A percentile compares a stretch with the other conserved stretches of the same genome.
phyloP scores from a whole-genome alignment of 2,329 filamentous ascomycete genomes.

The Fusarium fujikuroi region DNA sequence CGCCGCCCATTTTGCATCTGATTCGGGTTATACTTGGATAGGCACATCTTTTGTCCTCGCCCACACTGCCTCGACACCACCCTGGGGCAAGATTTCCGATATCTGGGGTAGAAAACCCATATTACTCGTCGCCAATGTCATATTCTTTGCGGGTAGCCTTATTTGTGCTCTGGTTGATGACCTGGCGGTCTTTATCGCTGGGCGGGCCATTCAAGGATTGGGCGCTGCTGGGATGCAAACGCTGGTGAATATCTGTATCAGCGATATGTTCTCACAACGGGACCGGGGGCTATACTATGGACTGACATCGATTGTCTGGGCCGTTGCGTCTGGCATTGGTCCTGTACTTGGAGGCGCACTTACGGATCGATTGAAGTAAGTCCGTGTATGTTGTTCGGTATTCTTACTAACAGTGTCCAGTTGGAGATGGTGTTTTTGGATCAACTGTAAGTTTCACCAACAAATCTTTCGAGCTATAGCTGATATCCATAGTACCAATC shows the following conservation, averaged over 20 bases:
- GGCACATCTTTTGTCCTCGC: slow-evolving; percentile 78
- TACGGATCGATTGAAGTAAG: slow-evolving; percentile 66
- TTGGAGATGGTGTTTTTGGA: slow-evolving; percentile 62
- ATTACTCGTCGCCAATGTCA: slow-evolving; percentile 56
- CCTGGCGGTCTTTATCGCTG: slow-evolving; percentile 54
- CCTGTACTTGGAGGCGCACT: slow-evolving; percentile 73
- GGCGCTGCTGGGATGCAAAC: slow-evolving; percentile 63
- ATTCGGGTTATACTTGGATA: slow-evolving; percentile 80
- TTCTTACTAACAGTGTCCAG: slow-evolving; percentile 6
- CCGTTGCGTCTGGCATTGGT: slow-evolving; percentile 71
- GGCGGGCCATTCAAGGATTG: slow-evolving; percentile 61
- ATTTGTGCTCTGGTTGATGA: slow-evolving; percentile 58
- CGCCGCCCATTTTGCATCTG: slow-evolving; percentile 66
- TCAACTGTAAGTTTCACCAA: slow-evolving; percentile 55
- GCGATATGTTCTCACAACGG: slow-evolving; percentile 61
- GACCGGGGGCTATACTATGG: slow-evolving; percentile 64
- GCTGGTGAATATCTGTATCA: slow-evolving; percentile 64
- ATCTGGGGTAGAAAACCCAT: slow-evolving; percentile 68
- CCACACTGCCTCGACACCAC: slow-evolving; percentile 72
- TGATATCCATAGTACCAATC: slow-evolving; percentile 53
- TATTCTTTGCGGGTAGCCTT: slow-evolving; percentile 65
- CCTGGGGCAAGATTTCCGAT: slow-evolving; percentile 74
- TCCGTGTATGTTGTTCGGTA: fast-evolving
- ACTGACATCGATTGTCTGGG: slow-evolving; percentile 74
- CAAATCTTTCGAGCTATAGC: background rate